Evolutionary conservation across 2,329 filamentous ascomycete species (phyloP).

Genomic region (Aschersonia sp.): DNA sequence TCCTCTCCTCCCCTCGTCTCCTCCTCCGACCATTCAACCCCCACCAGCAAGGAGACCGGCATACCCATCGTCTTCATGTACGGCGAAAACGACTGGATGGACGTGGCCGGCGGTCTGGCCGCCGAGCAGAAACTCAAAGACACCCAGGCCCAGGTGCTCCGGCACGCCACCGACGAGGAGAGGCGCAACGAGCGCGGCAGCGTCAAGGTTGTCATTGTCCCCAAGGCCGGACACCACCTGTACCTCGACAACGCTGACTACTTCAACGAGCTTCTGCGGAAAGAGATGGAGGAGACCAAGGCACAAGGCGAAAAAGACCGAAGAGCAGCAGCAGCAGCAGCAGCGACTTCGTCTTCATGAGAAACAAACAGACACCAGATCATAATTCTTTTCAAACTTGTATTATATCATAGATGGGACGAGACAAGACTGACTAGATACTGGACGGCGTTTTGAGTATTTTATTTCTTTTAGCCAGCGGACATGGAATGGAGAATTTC

Average conservation of each 20-base stretch:
- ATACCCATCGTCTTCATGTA: slow-evolving; percentile 88
- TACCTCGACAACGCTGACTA: slow-evolving; percentile 45
- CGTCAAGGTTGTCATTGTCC: slow-evolving; percentile 68
- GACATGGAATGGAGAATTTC: too few relatives aligned
- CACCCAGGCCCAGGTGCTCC: slow-evolving; percentile 44
- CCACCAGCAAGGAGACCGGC: slow-evolving; percentile 39
- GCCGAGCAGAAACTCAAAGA: slow-evolving; percentile 66
- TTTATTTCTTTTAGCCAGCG: too few relatives aligned
- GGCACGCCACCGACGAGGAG: slow-evolving; percentile 51
- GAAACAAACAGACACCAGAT: too few relatives aligned
- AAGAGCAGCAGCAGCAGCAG: background rate
- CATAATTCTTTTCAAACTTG: too few relatives aligned
- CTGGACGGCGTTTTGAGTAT: too few relatives aligned
- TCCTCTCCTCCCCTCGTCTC: slow-evolving; percentile 1
- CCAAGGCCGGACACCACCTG: slow-evolving; percentile 42
- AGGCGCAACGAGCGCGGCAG: slow-evolving; percentile 59
- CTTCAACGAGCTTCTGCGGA: slow-evolving; percentile 37
- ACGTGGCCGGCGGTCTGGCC: slow-evolving; percentile 70
- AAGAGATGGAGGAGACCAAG: slow-evolving; percentile 38
- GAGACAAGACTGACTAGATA: too few relatives aligned
- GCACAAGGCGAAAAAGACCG: slow-evolving; percentile 8
- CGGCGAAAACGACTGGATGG: slow-evolving; percentile 98
- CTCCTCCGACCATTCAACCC: slow-evolving; percentile 10
- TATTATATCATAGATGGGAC: too few relatives aligned
- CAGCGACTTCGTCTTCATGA: too few relatives aligned